Percentiles rank a stretch among this genome's conserved stretches.
phyloP scores from a whole-genome alignment of 2,329 filamentous ascomycete genomes.

The Lasiodiplodia hormozganensis region DNA sequence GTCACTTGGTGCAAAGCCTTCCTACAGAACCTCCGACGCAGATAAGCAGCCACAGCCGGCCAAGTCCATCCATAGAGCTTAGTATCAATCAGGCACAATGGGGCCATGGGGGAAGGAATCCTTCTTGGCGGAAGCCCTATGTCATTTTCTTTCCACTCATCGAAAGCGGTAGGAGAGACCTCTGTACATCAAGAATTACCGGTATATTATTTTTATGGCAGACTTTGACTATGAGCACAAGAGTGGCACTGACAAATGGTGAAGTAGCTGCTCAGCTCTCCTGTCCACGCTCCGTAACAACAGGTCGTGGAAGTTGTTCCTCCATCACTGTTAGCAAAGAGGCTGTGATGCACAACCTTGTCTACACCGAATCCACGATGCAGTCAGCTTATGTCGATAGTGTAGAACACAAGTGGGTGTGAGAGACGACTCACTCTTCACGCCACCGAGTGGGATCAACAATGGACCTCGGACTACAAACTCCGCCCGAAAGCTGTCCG shows the following conservation, averaged over 20 bases:
- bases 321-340: not conserved
- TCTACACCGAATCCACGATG: not conserved
- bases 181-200: not conserved
- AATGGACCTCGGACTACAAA: not conserved
- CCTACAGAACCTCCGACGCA: not conserved
- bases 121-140: not conserved
- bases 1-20: not conserved
- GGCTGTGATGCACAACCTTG: not conserved
- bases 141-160: too few relatives aligned
- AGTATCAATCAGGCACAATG: not conserved
- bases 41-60: not conserved
- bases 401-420: not conserved
- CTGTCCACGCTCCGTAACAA: not conserved
- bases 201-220: not conserved
- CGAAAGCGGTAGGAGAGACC: not conserved
- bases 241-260: not conserved
- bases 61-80: not conserved
- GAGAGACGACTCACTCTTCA: not conserved
- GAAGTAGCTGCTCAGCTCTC: not conserved
- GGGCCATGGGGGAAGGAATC: not conserved
- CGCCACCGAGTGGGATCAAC: not conserved
- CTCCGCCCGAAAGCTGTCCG: not conserved
- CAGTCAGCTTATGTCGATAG: not conserved
- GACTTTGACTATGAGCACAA: too few relatives aligned
- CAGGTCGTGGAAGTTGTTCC: not conserved